phyloP scores from a whole-genome alignment of 2,329 filamentous ascomycete genomes.

The Colletotrichum neosansevieriae region DNA sequence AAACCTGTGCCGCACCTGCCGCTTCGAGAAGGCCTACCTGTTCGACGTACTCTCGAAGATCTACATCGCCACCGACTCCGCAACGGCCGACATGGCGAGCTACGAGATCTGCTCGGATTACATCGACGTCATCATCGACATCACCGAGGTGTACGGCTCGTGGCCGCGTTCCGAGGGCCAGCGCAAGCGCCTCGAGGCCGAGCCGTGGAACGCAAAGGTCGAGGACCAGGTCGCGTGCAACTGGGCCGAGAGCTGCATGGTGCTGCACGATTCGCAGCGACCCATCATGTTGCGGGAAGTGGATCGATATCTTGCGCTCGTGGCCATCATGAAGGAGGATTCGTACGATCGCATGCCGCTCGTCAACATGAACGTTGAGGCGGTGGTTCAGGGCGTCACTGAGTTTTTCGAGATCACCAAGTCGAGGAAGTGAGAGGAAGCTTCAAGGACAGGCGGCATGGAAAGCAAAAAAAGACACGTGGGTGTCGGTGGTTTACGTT shows the following conservation, averaged over 20 bases:
- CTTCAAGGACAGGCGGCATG: too few species aligned
- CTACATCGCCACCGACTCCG: constrained; percentile 96
- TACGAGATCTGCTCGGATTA: constrained; percentile 99
- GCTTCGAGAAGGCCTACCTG: constrained; percentile 97
- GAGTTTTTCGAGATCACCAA: constrained; percentile 84
- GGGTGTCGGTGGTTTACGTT: background rate
- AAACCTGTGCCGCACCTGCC: constrained; percentile 90
- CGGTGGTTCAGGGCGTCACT: constrained; percentile 81
- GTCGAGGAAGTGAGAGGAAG: constrained; percentile 55
- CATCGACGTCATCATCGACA: constrained; percentile 97
- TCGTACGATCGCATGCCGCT: constrained; percentile 86
- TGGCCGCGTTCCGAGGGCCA: constrained; percentile 72
- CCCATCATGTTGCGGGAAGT: constrained; percentile 78
- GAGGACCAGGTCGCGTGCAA: constrained; percentile 75
- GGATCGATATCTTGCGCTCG: constrained; percentile 80
- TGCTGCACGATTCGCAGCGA: constrained; percentile 72
- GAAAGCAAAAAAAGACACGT: background rate
- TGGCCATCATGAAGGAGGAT: constrained; percentile 89
- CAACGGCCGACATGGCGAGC: constrained; percentile 91
- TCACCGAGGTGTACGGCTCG: constrained; percentile 91
- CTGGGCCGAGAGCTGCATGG: constrained; percentile 76
- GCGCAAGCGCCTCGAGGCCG: constrained; percentile 67
- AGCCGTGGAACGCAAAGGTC: constrained; percentile 71
- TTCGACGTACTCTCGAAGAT: constrained; percentile 99
- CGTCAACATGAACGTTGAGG: constrained; percentile 89